Evolutionary conservation across 352 stramenopile species (phyloP).

Genomic region (Globisporangium splendens): DNA sequence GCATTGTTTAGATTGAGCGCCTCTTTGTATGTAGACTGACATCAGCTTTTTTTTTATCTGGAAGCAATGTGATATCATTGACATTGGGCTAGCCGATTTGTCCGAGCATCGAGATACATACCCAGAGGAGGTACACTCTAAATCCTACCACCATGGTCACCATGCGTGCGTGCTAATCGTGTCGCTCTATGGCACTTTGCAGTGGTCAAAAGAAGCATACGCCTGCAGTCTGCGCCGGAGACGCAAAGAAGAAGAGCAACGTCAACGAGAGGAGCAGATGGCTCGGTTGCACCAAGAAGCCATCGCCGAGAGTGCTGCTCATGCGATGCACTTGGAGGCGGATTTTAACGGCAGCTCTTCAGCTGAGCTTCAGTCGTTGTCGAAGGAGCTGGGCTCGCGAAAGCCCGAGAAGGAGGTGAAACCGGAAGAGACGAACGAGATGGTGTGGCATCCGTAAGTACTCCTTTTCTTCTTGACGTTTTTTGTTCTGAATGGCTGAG

Average conservation of each 20-base stretch:
- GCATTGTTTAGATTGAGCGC: too few relatives aligned
- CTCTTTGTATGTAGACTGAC: background rate
- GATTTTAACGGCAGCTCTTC: conserved; percentile 45
- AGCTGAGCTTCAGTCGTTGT: conserved; percentile 55
- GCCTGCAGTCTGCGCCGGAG: conserved; percentile 48
- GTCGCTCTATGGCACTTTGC: background rate
- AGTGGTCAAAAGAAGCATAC: conserved; percentile 63
- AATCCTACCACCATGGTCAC: too few relatives aligned
- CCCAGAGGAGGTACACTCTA: conserved; percentile 48
- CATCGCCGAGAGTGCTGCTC: conserved; percentile 64
- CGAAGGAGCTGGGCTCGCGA: conserved; percentile 53
- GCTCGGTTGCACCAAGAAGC: conserved; percentile 63
- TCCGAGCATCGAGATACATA: conserved; percentile 64
- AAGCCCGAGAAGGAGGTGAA: conserved; percentile 57
- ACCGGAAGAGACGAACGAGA: conserved; percentile 58
- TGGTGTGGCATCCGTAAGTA: conserved; percentile 84
- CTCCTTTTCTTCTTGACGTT: background rate
- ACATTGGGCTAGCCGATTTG: conserved; percentile 73
- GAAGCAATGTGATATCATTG: conserved; percentile 81
- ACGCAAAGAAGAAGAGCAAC: conserved; percentile 59
- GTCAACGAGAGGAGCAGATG: conserved; percentile 65
- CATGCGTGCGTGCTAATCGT: too few relatives aligned
- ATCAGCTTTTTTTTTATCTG: background rate
- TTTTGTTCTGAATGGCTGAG: background rate
- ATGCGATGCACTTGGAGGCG: conserved; percentile 70